A percentile compares a stretch with the other conserved stretches of the same genome.
Conservation (phyloP, 768 basidiomycete species). For the Lanmaoa pseudosensibilis region DNA sequence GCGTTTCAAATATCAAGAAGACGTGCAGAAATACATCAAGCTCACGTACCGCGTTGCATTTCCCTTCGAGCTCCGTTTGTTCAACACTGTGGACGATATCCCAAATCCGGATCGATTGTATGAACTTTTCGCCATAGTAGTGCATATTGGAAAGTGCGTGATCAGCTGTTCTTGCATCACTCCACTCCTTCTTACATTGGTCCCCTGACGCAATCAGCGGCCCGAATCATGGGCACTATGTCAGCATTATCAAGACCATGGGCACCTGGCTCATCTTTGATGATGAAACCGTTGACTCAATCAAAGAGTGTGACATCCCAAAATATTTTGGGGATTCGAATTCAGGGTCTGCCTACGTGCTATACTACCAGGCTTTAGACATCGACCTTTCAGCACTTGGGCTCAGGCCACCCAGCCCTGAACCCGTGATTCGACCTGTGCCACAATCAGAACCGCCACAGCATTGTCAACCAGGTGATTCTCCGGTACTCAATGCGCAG, state of each 20-base stretch:
- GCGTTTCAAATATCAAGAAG: slow-evolving; percentile 98
- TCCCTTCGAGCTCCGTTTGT: slow-evolving; percentile 89
- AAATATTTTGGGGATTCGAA: slow-evolving; percentile 93
- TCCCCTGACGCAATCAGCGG: slow-evolving; percentile 53
- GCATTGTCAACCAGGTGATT: slow-evolving; percentile 22
- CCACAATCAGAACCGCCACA: slow-evolving; percentile 13
- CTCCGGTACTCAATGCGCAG: slow-evolving; percentile 24
- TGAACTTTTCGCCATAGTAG: slow-evolving; percentile 93
- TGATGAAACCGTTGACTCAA: slow-evolving; percentile 87
- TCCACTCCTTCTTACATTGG: slow-evolving; percentile 10
- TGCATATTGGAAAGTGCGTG: slow-evolving; percentile 98
- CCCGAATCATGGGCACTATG: slow-evolving; percentile 98
- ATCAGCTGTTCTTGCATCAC: slow-evolving; percentile 13
- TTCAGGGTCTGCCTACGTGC: slow-evolving; percentile 89
- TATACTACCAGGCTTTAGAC: slow-evolving; percentile 95
- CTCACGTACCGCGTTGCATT: slow-evolving; percentile 96
- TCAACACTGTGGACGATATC: slow-evolving; percentile 95
- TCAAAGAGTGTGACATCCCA: slow-evolving; percentile 86
- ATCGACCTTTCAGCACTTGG: slow-evolving; percentile 75
- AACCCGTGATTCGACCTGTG: slow-evolving; percentile 19
- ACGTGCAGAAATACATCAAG: slow-evolving; percentile 87
- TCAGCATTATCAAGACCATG: slow-evolving; percentile 87
- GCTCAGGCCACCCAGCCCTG: slow-evolving; percentile 41
- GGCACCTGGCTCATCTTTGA: slow-evolving; percentile 92
- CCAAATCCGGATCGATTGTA: slow-evolving; percentile 91